A percentile compares a stretch with the other conserved stretches of the same genome.
These are phyloP conservation scores for Cladosporium halotolerans DNA, from an alignment of 2,329 filamentous ascomycete species.

Conservation along the genomic window DNA sequence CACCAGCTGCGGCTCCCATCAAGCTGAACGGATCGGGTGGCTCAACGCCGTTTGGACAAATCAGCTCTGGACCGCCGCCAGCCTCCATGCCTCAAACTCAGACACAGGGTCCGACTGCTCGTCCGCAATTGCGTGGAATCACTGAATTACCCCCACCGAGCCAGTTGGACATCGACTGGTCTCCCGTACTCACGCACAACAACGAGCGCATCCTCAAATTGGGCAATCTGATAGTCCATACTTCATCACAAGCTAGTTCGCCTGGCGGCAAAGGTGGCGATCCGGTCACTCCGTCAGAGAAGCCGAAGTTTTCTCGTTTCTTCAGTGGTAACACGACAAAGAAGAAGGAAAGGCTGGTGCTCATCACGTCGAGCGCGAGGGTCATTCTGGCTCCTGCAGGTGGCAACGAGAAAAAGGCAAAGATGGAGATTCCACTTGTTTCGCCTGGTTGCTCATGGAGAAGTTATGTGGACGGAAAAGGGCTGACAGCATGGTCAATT, in stretches of 20 bases:
- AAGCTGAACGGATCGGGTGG: slow-evolving; percentile 24
- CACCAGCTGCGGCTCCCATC: slow-evolving; percentile 44
- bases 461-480: slow-evolving; percentile 77
- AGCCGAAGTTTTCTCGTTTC: slow-evolving; percentile 83
- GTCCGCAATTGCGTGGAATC: slow-evolving; percentile 73
- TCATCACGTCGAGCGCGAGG: slow-evolving; percentile 87
- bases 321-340: slow-evolving; percentile 88
- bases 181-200: slow-evolving; percentile 79
- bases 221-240: slow-evolving; percentile 80
- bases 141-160: slow-evolving; percentile 95
- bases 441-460: slow-evolving; percentile 70
- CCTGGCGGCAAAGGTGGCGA: slow-evolving; percentile 65
- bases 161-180: slow-evolving; percentile 97
- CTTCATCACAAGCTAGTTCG: slow-evolving; percentile 69
- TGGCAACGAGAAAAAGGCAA: slow-evolving; percentile 92
- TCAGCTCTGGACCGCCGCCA: slow-evolving; percentile 27
- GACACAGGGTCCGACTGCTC: slow-evolving; percentile 15
- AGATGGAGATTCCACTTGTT: slow-evolving; percentile 83
- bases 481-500: slow-evolving; percentile 79
- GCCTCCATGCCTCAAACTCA: slow-evolving; percentile 8
- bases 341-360: slow-evolving; percentile 85
- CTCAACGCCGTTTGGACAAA: slow-evolving; percentile 25
- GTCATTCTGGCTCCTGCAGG: slow-evolving; percentile 86
- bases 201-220: slow-evolving; percentile 94
- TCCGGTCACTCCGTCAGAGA: slow-evolving; percentile 49